Evolutionary conservation across 345 rosid genomes (phyloP).

Genomic region (Carallia brachiata): DNA sequence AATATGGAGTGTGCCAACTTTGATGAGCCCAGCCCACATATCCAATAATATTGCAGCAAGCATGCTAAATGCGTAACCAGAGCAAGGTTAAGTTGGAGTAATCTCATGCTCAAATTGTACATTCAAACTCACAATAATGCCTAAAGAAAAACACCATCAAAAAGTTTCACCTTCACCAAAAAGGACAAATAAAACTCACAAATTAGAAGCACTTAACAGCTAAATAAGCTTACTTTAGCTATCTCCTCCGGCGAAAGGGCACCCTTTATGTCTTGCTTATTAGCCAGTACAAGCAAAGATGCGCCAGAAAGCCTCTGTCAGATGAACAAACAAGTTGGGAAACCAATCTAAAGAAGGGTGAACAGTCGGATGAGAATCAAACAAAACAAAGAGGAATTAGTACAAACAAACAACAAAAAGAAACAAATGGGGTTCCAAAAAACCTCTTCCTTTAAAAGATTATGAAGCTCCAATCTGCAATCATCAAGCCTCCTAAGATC

Average conservation of each 20-base stretch:
- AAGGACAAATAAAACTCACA: not conserved
- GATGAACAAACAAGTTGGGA: constrained; percentile 5
- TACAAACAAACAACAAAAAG: not conserved
- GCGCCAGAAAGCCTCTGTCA: constrained; percentile 90
- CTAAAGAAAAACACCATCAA: not conserved
- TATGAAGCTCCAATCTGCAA: constrained; percentile 85
- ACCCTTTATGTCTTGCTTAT: constrained; percentile 90
- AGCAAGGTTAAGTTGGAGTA: not conserved
- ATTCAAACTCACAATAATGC: not conserved
- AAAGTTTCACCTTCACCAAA: not conserved
- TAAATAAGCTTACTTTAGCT: constrained; percentile 56
- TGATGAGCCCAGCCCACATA: too few species aligned
- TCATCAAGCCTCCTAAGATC: constrained; percentile 90
- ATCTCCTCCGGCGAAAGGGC: constrained; percentile 82
- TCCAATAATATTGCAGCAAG: not conserved
- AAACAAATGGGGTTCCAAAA: not conserved
- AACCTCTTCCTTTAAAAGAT: constrained; percentile 94
- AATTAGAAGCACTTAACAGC: not conserved
- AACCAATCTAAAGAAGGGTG: not conserved
- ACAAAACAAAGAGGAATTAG: not conserved
- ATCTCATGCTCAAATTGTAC: not conserved
- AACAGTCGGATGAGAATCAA: not conserved
- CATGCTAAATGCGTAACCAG: not conserved
- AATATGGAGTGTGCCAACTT: too few species aligned
- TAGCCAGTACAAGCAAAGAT: constrained; percentile 77